phyloP scores from a whole-genome alignment of 2,329 filamentous ascomycete species.

The Aspergillus caelatus region DNA sequence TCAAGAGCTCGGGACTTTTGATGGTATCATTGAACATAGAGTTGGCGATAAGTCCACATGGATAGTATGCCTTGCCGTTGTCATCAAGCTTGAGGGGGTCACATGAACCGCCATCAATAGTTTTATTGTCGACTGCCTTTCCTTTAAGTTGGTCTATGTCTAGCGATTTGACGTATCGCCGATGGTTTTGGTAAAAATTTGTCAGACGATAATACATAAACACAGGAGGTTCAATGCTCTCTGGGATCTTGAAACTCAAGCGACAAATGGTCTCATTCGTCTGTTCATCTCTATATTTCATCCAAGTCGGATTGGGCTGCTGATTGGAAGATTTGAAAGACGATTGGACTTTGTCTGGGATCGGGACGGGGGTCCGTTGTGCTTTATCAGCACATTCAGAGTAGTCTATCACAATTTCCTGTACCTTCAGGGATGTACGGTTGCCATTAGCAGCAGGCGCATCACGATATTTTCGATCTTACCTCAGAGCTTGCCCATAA shows the following conservation, averaged over 20 bases:
- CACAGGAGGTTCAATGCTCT: conserved; percentile 77
- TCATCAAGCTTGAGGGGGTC: conserved; percentile 67
- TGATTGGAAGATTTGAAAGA: conserved; percentile 67
- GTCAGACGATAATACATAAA: conserved; percentile 93
- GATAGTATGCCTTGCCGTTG: conserved; percentile 76
- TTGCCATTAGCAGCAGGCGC: conserved; percentile 11
- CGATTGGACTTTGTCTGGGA: conserved; percentile 58
- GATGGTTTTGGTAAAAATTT: conserved; percentile 99
- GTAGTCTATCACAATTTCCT: conserved; percentile 91
- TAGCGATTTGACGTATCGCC: conserved; percentile 90
- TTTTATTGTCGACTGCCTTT: conserved; percentile 58
- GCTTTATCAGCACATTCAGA: conserved; percentile 70
- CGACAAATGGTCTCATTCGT: conserved; percentile 61
- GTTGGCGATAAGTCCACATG: conserved; percentile 94
- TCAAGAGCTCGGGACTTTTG: conserved; percentile 59
- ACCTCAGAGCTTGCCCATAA: conserved; percentile 84
- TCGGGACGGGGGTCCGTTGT: conserved; percentile 52
- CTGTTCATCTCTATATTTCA: conserved; percentile 28
- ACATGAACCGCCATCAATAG: conserved; percentile 72
- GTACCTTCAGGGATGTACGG: conserved; percentile 60
- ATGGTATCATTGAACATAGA: conserved; percentile 97
- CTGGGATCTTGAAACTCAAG: conserved; percentile 77
- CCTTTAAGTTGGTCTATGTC: conserved; percentile 83
- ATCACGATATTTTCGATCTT: conserved; percentile 27
- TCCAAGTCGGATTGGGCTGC: conserved; percentile 36